These are phyloP conservation scores for Corchorus olitorius DNA, from an alignment of 345 rosid genomes.

Conservation along the genomic window DNA sequence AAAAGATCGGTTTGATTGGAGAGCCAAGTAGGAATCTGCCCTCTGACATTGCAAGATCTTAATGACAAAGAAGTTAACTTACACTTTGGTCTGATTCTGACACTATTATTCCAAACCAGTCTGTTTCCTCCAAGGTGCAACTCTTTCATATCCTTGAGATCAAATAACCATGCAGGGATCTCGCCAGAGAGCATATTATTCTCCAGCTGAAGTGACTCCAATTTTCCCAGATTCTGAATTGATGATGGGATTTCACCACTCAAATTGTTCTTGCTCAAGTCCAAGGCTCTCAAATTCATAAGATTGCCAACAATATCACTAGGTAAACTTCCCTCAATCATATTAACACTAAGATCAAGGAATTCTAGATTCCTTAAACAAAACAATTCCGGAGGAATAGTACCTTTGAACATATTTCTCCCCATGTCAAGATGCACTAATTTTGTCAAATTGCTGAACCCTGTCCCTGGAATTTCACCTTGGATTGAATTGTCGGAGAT, in stretches of 20 bases:
- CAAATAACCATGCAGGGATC: conserved; percentile 30
- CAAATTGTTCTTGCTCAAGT: no score
- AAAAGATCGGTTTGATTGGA: conserved; percentile 23
- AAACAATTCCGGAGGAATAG: conserved; percentile 34
- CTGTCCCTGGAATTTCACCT: conserved; percentile 38
- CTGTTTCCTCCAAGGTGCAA: conserved; percentile 24
- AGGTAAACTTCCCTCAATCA: conserved; percentile 26
- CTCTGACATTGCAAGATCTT: conserved; percentile 13
- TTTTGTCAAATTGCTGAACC: conserved; percentile 34
- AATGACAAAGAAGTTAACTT: conserved; percentile 16
- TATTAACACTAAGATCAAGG: conserved; percentile 28
- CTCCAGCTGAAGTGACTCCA: conserved; percentile 16
- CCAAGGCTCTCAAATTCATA: conserved; percentile 21
- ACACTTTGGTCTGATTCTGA: conserved; percentile 10
- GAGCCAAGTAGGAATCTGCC: conserved; percentile 22
- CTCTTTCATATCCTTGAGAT: conserved; percentile 16
- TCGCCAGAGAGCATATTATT: conserved; percentile 30
- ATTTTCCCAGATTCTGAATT: conserved; percentile 12
- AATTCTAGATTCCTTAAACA: conserved; percentile 22
- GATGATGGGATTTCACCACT: conserved; percentile 18
- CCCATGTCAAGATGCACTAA: conserved; percentile 35
- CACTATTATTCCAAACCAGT: conserved; percentile 18
- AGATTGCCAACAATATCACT: conserved; percentile 21
- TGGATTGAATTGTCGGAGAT: conserved; percentile 17
- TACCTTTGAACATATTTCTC: conserved; percentile 30